Conservation (phyloP, 805 yeast genomes). For the Candida incommunis region DNA sequence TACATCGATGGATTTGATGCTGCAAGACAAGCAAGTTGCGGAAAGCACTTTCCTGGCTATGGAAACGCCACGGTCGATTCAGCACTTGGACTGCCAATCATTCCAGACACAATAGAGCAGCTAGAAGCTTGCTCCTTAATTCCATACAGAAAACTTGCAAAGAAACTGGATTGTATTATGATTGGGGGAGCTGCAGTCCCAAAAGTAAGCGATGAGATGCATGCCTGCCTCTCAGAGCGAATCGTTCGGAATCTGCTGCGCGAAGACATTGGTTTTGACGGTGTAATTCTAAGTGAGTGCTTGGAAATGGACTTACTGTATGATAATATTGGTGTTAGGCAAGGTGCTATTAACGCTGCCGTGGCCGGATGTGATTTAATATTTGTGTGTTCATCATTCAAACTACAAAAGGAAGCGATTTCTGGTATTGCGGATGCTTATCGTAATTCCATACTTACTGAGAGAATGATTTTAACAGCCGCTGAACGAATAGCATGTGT, state of each 20-base stretch:
- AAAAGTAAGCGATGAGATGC: slow-evolving; percentile 42
- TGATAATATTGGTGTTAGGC: slow-evolving; percentile 52
- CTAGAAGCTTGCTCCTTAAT: slow-evolving; percentile 33
- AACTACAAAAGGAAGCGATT: slow-evolving; percentile 42
- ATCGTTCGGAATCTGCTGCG: slow-evolving; percentile 37
- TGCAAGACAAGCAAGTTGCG: slow-evolving; percentile 41
- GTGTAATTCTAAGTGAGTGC: slow-evolving; percentile 46
- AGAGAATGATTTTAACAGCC: slow-evolving; percentile 27
- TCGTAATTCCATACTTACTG: slow-evolving; percentile 21
- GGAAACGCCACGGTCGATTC: slow-evolving; percentile 49
- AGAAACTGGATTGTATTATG: slow-evolving; percentile 37
- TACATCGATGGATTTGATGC: slow-evolving; percentile 38
- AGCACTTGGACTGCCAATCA: slow-evolving; percentile 42
- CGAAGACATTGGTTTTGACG: slow-evolving; percentile 36
- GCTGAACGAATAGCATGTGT: slow-evolving; percentile 30
- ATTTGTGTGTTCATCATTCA: slow-evolving; percentile 43
- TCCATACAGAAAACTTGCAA: slow-evolving; percentile 34
- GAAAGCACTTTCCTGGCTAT: slow-evolving; percentile 56
- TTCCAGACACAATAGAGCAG: slow-evolving; percentile 40
- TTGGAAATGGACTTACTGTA: slow-evolving; percentile 49
- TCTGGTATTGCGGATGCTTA: slow-evolving; percentile 26
- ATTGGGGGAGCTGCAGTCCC: slow-evolving; percentile 59
- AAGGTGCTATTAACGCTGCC: slow-evolving; percentile 48
- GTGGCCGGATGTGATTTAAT: slow-evolving; percentile 53
- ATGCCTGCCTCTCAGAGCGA: slow-evolving; percentile 45